phyloP scores from a whole-genome alignment of 305 asterid species.

The Rubia peregrina region DNA sequence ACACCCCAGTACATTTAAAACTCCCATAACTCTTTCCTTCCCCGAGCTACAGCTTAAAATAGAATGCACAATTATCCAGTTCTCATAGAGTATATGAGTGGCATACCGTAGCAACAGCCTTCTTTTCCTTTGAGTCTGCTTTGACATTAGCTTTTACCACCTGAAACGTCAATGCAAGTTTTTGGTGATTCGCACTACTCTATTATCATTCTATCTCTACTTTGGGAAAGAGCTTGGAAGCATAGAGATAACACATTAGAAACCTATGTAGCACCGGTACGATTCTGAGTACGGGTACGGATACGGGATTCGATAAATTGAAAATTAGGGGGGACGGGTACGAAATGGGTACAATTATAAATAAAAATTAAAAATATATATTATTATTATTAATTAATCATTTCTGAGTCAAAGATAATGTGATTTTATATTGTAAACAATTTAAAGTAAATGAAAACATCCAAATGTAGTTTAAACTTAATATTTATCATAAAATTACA shows the following conservation, averaged over 20 bases:
- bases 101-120: constrained; percentile 42
- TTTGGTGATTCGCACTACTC: background rate
- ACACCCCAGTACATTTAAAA: background rate
- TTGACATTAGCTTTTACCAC: constrained; percentile 32
- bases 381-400: too few species aligned
- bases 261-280: too few species aligned
- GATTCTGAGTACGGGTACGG: too few species aligned
- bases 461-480: too few species aligned
- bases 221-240: background rate
- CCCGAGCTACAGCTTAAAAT: background rate
- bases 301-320: too few species aligned
- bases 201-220: background rate
- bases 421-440: too few species aligned
- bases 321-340: too few species aligned
- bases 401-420: too few species aligned
- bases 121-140: constrained; percentile 39
- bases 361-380: too few species aligned
- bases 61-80: constrained; percentile 1
- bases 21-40: background rate
- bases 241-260: background rate
- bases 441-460: too few species aligned
- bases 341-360: too few species aligned
- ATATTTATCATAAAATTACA: too few species aligned
- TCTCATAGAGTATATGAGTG: background rate
- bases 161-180: constrained; percentile 21